These are phyloP conservation scores for Triticum dicoccoides DNA, from an alignment of 176 grass and related monocot species.

Conservation along the genomic window DNA sequence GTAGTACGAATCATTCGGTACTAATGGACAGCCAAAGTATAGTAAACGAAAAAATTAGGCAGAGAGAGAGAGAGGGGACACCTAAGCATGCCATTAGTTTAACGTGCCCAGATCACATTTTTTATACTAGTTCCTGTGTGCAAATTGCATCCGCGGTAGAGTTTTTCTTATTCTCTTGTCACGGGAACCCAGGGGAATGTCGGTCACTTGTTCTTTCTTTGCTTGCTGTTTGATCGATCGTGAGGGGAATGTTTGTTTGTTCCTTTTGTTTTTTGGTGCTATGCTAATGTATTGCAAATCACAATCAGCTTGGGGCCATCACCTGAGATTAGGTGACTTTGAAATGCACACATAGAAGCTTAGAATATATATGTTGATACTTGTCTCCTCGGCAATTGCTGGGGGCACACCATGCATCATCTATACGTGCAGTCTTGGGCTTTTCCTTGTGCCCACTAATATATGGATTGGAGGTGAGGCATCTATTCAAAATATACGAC, in stretches of 20 bases:
- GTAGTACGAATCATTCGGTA: slow-evolving; percentile 4
- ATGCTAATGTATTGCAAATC: slow-evolving; percentile 41
- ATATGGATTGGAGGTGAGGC: neutral
- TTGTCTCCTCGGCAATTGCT: neutral
- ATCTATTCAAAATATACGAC: neutral
- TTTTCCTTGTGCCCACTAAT: neutral
- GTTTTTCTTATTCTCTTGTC: slow-evolving; percentile 12
- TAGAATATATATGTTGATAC: slow-evolving; percentile 3
- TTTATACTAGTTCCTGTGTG: neutral
- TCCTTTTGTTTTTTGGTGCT: slow-evolving; percentile 35
- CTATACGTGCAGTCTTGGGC: too few relatives aligned
- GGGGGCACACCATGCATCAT: neutral
- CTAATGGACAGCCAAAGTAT: slow-evolving; percentile 22
- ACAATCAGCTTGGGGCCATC: slow-evolving; percentile 41
- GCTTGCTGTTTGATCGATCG: slow-evolving; percentile 39
- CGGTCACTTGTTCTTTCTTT: slow-evolving; percentile 56
- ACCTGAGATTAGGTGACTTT: slow-evolving; percentile 38
- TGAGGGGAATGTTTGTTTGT: slow-evolving; percentile 39
- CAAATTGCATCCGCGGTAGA: slow-evolving; percentile 27
- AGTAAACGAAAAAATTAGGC: slow-evolving; percentile 21
- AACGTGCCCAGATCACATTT: slow-evolving; percentile 33
- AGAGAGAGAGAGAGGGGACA: neutral
- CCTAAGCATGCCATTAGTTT: slow-evolving; percentile 53
- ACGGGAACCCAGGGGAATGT: slow-evolving; percentile 51
- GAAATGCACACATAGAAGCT: neutral